A percentile compares a stretch with the other conserved stretches of the same genome.
Conservation (phyloP, 495 filamentous ascomycete genomes). For the Penicillium coffeae region DNA sequence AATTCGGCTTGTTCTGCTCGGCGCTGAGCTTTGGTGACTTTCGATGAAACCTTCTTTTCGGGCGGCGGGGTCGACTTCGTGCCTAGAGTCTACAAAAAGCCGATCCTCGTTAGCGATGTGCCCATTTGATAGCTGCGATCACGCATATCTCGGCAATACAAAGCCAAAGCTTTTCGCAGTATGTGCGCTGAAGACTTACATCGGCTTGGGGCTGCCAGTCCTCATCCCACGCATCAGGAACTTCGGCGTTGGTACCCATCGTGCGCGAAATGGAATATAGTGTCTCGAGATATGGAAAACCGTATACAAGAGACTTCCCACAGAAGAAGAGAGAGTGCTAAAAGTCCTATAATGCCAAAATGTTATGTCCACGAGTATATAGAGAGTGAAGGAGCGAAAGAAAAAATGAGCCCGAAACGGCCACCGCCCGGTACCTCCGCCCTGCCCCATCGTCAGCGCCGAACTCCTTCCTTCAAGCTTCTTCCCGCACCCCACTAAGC, state of each 20-base stretch:
- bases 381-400: constrained; percentile 14
- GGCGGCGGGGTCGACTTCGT: constrained; percentile 31
- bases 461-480: too few relatives aligned
- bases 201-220: constrained; percentile 83
- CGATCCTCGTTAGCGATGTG: constrained; percentile 12
- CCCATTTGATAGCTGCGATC: too few relatives aligned
- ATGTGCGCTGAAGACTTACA: too few relatives aligned
- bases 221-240: constrained; percentile 85
- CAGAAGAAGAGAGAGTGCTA: too few relatives aligned
- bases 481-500: too few relatives aligned
- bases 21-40: constrained; percentile 69
- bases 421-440: constrained; percentile 27
- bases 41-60: constrained; percentile 48
- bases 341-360: neutral
- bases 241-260: constrained; percentile 52
- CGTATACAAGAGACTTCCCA: neutral
- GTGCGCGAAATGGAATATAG: constrained; percentile 6
- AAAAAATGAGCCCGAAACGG: constrained; percentile 22
- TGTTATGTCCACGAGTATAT: constrained; percentile 15
- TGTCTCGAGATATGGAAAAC: neutral
- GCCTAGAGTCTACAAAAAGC: constrained; percentile 33
- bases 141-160: too few relatives aligned
- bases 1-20: constrained; percentile 75
- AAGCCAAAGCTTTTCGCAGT: too few relatives aligned
- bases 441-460: neutral